Base-by-base conservation (phyloP, 768 basidiomycete genomes). In the Exidia glandulosa region DNA sequence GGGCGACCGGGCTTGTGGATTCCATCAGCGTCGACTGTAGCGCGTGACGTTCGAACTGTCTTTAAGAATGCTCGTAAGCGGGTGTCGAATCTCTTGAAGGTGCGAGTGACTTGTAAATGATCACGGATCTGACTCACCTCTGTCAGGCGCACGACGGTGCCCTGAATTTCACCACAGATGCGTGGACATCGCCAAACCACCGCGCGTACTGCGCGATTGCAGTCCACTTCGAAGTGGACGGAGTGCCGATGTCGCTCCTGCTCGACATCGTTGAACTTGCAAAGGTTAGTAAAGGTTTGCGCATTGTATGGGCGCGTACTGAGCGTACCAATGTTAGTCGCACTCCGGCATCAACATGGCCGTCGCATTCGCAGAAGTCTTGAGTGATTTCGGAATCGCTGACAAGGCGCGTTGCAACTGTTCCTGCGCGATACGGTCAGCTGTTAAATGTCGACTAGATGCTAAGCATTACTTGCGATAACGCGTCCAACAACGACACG, bases 151-250 rank as follows among this genome's bases (percentile, higher is more conserved):
- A 73, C 59, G 59, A 69, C 0, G 71, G 74, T 1, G 31, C 54
- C 1, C 34, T 76, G 3, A 73, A 62, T 56, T 73, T 75, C 59
- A 65, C 67, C 0, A 73, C 71, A 0, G 73, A 77, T 62, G 67
- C 67, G 0, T 77, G 75, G 76, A 74, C 72, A 0, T 73, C 71
- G 0, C 70, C 71, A 0, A 76, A 76, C 57, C 70, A 76, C 47
- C 55, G 63, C 3, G 72, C 69, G 0, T 74, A 66, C 34, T 59
- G 74, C 0, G 71, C 71, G 0, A 57, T 72, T 9, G 68, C 66
- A 0, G 72, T 73, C 1, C 74, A 77, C 50, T 63, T 75, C 29
- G 69, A 73, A 32, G 32, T 67, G 3, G 55, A 74, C 0, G 72
- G 74, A 0, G 57, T 59, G 6, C 70, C 68, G 0, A 37, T 74